Conservation (phyloP, 768 basidiomycete genomes). For the Boletellus sp. region DNA sequence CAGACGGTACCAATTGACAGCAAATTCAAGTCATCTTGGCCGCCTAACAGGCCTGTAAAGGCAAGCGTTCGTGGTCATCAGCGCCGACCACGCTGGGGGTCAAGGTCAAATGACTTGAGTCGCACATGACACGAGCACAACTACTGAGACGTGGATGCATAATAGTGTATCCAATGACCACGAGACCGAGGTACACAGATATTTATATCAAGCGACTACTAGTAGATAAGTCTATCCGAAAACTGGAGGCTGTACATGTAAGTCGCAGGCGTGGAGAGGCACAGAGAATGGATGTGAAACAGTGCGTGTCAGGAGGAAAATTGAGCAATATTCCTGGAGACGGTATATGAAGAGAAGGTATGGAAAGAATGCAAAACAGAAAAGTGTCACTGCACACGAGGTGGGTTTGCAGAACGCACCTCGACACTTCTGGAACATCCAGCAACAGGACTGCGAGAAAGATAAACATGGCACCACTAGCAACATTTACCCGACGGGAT, state of each 20-base stretch:
- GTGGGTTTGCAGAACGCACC: conserved; percentile 14
- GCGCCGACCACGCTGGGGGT: neutral
- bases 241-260: too few relatives aligned
- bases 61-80: neutral
- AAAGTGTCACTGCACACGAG: conserved; percentile 5
- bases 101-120: neutral
- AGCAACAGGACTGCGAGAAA: neutral
- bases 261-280: neutral
- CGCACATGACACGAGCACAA: neutral
- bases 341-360: conserved; percentile 27
- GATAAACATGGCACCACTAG: conserved; percentile 31
- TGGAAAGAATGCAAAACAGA: conserved; percentile 14
- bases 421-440: neutral
- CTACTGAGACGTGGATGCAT: neutral
- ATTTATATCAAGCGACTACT: conserved; percentile 21
- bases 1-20: neutral
- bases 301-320: conserved; percentile 8
- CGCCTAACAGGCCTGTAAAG: neutral
- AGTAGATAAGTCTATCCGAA: conserved; percentile 9
- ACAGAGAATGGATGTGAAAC: conserved; percentile 7
- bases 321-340: conserved; percentile 6
- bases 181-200: conserved; percentile 6
- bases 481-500: conserved; percentile 66
- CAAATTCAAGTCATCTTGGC: neutral
- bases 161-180: conserved; percentile 2